Base-by-base conservation (phyloP, 129 eudicot genomes). In the Tanacetum coccineum region DNA sequence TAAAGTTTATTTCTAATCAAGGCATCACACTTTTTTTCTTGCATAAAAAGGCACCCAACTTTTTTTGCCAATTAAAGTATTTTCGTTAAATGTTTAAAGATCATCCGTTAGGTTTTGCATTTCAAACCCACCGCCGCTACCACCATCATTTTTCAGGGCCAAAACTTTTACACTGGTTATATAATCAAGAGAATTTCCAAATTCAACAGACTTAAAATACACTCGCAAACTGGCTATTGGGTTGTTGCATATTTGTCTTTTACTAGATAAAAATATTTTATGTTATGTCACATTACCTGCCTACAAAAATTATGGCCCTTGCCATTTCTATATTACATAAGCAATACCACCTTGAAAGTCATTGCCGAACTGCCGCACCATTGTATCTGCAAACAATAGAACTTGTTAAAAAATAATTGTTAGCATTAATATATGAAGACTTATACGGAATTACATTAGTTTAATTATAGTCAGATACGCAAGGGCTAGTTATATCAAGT, bases 321-420 rank as follows among this genome's bases (percentile, higher is more conserved):
- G 75, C 96, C 95, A 73, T 89, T 89, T 77, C 75, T 84, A 68
- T 86, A 86, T 62, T 80, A 86, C 90, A 89, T 84, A 7, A 89
- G 83, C 52, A 89, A 68, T 53, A 80, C 70, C 79, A 84, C 69
- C 84, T 89, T 89, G 66, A 84, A 71, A 55, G 85, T 80, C 96
- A 89, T 89, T 47, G 88, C 88, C 50, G 80, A n/a, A 80, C 76
- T 86, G 95, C 63, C 90, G 84, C 62, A 71, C 95, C 95, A 89
- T 84, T 68, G 87, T 86, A 76, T 89, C 96, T 89, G 84, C 62
- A 76, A 46, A 15, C 15, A 53, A 69, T 22, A 52, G 10, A 68
- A 53, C 62, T 68, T 32, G 48, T 67, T 58, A 20, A 66, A 74
- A 50, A 32, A n/a, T n/a, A n/a, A n/a, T n/a, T n/a, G n/a, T n/a